phyloP scores from a whole-genome alignment of 345 rosid genomes.

The Salix udensis region DNA sequence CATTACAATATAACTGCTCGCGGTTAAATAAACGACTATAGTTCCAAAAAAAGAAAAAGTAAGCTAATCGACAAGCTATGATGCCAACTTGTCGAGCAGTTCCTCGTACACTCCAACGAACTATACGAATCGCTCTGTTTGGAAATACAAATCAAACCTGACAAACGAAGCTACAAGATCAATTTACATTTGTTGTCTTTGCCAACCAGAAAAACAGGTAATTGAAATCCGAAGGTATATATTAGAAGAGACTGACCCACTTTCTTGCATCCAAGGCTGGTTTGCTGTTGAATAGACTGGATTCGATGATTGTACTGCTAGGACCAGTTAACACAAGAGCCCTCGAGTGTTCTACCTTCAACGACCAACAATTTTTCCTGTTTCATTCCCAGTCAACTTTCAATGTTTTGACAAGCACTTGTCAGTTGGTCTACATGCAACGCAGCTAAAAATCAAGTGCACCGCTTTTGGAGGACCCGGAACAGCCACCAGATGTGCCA shows the following conservation, averaged over 20 bases:
- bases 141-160: neutral
- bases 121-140: neutral
- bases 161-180: neutral
- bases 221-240: neutral
- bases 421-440: neutral
- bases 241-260: neutral
- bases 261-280: neutral
- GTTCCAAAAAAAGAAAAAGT: neutral
- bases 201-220: neutral
- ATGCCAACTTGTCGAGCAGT: neutral
- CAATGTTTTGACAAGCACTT: neutral
- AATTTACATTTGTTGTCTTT: neutral
- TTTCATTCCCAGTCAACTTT: neutral
- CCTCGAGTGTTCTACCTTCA: neutral
- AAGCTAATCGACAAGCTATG: neutral
- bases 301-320: neutral
- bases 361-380: neutral
- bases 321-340: neutral
- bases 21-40: neutral
- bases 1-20: neutral
- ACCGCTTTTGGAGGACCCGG: constrained; percentile 57
- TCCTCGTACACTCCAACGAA: neutral
- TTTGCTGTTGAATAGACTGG: neutral
- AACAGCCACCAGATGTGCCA: constrained; percentile 61
- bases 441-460: constrained; percentile 57